Evolutionary conservation across 1,284 basidiomycete species (phyloP).

Genomic region (Waitea zeae): DNA sequence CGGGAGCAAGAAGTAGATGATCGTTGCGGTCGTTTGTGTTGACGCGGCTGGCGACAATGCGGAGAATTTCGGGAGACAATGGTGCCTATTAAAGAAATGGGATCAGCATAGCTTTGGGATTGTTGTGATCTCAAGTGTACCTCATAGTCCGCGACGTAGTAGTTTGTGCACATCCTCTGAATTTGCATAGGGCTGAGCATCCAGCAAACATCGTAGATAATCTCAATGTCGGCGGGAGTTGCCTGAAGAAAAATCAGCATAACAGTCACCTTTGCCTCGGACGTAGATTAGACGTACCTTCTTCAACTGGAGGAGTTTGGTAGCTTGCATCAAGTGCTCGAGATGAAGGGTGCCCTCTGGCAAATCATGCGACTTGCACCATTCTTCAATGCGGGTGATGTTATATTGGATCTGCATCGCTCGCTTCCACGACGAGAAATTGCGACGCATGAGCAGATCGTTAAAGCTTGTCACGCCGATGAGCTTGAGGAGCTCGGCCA

Average conservation of each 20-base stretch:
- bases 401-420: slow-evolving; percentile 99
- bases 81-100: no score
- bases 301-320: slow-evolving; percentile 95
- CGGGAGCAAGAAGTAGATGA: slow-evolving; percentile 83
- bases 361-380: slow-evolving; percentile 98
- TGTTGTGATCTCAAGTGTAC: slow-evolving; percentile 18
- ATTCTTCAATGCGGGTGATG: slow-evolving; percentile 94
- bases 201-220: slow-evolving; percentile 99
- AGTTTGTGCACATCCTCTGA: slow-evolving; percentile 96
- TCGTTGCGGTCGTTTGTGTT: slow-evolving; percentile 91
- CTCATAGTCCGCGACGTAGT: slow-evolving; percentile 98
- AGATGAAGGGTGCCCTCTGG: slow-evolving; percentile 95
- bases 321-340: slow-evolving; percentile 99
- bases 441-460: slow-evolving; percentile 94
- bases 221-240: slow-evolving; percentile 87
- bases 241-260: no score
- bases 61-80: slow-evolving; percentile 90
- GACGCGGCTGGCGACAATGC: slow-evolving; percentile 89
- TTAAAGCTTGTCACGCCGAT: slow-evolving; percentile 98
- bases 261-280: slow-evolving; percentile 4
- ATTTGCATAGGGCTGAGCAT: slow-evolving; percentile 99
- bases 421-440: slow-evolving; percentile 99
- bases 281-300: slow-evolving; percentile 41
- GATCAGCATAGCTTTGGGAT: slow-evolving; percentile 8
- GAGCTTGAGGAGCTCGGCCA: slow-evolving; percentile 91